Percentiles rank a stretch among this genome's conserved stretches.
phyloP scores from a whole-genome alignment of 2,329 filamentous ascomycete species.

The Microdochium bolleyi region DNA sequence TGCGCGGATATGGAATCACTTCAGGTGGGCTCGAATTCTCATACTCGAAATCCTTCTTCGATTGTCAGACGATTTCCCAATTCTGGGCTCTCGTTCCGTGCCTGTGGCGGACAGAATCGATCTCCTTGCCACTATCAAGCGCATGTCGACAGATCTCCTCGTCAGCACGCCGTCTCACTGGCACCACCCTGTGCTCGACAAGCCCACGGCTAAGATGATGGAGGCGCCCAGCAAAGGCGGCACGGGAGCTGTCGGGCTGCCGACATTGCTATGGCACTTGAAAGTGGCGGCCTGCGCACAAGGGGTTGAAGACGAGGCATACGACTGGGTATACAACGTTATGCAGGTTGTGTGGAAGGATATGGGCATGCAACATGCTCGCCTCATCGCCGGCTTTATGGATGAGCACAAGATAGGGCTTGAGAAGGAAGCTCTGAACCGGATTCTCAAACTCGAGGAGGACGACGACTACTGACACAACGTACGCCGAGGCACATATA shows the following conservation, averaged over 20 bases:
- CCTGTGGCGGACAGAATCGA: conserved; percentile 18
- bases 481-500: neutral
- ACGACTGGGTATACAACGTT: conserved; percentile 34
- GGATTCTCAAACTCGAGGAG: conserved; percentile 11
- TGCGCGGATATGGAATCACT: conserved; percentile 50
- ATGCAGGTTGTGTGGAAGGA: conserved; percentile 41
- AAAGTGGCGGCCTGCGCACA: conserved; percentile 38
- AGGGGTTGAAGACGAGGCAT: conserved; percentile 31
- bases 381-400: conserved; percentile 34
- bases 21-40: conserved; percentile 49
- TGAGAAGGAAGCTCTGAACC: conserved; percentile 9
- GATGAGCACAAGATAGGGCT: conserved; percentile 15
- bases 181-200: conserved; percentile 37
- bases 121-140: conserved; percentile 24
- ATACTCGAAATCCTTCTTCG: conserved; percentile 40
- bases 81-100: conserved; percentile 24
- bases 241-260: conserved; percentile 37
- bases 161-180: conserved; percentile 41
- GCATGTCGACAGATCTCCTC: conserved; percentile 33
- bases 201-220: conserved; percentile 24
- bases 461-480: conserved; percentile 2
- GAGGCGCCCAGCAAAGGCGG: conserved; percentile 29
- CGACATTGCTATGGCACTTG: conserved; percentile 39
- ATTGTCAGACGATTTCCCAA: conserved; percentile 26
- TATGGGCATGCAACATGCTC: conserved; percentile 43